These are phyloP conservation scores for Ophiocordyceps camponoti-floridani DNA, from an alignment of 2,329 filamentous ascomycete species.

Conservation along the genomic window DNA sequence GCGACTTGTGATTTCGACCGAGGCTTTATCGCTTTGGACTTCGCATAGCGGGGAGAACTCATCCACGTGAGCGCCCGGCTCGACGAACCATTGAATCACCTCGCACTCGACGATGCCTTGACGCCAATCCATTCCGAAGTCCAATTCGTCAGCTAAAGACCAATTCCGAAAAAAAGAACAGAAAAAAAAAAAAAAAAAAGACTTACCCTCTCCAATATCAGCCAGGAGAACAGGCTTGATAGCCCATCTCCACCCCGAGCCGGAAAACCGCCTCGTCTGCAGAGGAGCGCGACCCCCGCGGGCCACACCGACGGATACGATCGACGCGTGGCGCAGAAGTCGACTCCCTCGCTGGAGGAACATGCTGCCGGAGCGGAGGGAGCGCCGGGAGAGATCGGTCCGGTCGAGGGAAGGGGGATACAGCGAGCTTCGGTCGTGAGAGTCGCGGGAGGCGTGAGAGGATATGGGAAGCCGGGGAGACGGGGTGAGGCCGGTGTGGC, in stretches of 20 bases:
- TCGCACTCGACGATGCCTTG: conserved; percentile 94
- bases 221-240: conserved; percentile 70
- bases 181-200: background rate
- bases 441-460: no score
- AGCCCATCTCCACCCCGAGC: conserved; percentile 28
- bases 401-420: no score
- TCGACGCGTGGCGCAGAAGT: conserved; percentile 32
- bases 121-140: no score
- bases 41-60: conserved; percentile 97
- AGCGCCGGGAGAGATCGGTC: no score
- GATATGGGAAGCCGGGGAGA: no score
- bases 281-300: conserved; percentile 10
- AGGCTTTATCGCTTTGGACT: conserved; percentile 94
- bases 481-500: conserved; percentile 8
- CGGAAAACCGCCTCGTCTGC: conserved; percentile 29
- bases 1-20: conserved; percentile 79
- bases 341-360: conserved; percentile 35
- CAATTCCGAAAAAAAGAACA: background rate
- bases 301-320: conserved; percentile 17
- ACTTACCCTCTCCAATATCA: conserved; percentile 68
- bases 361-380: no score
- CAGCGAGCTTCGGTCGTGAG: no score
- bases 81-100: conserved; percentile 98
- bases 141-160: no score
- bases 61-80: conserved; percentile 86